Evolutionary conservation across 176 grass and related monocot species (phyloP).

Genomic region (Zizania latifolia): DNA sequence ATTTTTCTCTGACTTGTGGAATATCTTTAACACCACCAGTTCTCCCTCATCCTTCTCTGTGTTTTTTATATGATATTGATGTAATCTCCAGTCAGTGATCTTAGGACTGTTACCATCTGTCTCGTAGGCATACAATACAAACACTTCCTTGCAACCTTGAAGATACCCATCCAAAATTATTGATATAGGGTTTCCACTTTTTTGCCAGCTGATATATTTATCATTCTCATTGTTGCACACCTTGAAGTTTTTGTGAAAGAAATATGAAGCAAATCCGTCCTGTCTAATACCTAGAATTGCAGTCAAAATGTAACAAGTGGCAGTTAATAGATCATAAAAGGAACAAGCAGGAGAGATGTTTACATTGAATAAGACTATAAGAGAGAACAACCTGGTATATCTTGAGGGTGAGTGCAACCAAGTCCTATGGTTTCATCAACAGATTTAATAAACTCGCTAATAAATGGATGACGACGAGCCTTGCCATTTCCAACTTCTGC

Average conservation of each 20-base stretch:
- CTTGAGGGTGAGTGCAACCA: conserved; percentile 46
- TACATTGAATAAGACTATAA: conserved; percentile 19
- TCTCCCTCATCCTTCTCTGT: conserved; percentile 36
- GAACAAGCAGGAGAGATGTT: background rate
- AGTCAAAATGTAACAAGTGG: background rate
- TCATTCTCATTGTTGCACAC: conserved; percentile 14
- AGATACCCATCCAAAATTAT: conserved; percentile 48
- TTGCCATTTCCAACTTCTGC: conserved; percentile 55
- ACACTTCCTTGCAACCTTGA: conserved; percentile 55
- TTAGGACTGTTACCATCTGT: conserved; percentile 21
- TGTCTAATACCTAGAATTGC: conserved; percentile 48
- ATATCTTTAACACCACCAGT: conserved; percentile 73
- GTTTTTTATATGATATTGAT: conserved; percentile 53
- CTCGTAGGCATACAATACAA: conserved; percentile 36
- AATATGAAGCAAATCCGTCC: conserved; percentile 64
- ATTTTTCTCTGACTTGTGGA: conserved; percentile 22
- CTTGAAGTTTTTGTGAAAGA: conserved; percentile 67
- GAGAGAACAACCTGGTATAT: conserved; percentile 57
- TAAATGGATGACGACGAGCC: conserved; percentile 65
- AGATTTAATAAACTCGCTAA: conserved; percentile 60
- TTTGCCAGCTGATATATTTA: conserved; percentile 47
- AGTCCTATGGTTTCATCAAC: conserved; percentile 41
- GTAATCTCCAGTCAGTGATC: conserved; percentile 52
- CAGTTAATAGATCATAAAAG: background rate
- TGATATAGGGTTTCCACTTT: conserved; percentile 33